Evolutionary conservation across 257 asterid species (phyloP), one percentile per base, ranked within the genome.

Genomic region (Ilex aquifolium): DNA sequence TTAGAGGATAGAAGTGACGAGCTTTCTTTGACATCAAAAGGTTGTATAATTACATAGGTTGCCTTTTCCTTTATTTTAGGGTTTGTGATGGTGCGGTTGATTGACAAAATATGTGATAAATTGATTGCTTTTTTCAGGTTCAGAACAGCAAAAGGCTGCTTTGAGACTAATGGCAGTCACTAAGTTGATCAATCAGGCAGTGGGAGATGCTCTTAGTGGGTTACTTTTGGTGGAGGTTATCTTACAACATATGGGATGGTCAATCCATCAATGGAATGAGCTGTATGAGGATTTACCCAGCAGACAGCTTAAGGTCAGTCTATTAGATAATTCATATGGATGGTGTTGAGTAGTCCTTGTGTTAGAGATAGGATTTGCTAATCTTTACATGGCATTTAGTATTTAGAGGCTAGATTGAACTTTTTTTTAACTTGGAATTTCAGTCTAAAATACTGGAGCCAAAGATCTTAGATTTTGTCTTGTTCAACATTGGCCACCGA

Each of bases 221-320:
- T 44, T 93, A 70, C 85, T 93, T 64, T 65, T 93, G 44, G 99
- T 93, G 79, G 99, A 90, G 77, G 97, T 80, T 58, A 90, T 87
- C 67, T 72, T 90, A 72, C 79, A 70, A 68, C 84, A 93, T 31
- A 67, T 62, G 83, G 84, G 80, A 44, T 90, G 97, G 96, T 85
- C 97, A 58, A 78, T 90, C 59, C 60, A 77, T 53, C 73, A 63
- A 75, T 93, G 99, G 99, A 90, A 79, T 68, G 87, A 85, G 58
- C 89, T 93, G 62, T 93, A 93, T 79, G 81, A 68, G 58, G 97
- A 93, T 80, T 74, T 93, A 59, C 96, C 99, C 32, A 93, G 99
- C 80, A 85, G 88, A 68, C 99, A 93, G 69, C 89, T 84, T 51
- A 93, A 93, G 99, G 99, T 91, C 21, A 32, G 76, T 60, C 44